These are phyloP conservation scores for Saposhnikovia divaricata DNA, from an alignment of 129 eudicot genomes.

Conservation along the genomic window DNA sequence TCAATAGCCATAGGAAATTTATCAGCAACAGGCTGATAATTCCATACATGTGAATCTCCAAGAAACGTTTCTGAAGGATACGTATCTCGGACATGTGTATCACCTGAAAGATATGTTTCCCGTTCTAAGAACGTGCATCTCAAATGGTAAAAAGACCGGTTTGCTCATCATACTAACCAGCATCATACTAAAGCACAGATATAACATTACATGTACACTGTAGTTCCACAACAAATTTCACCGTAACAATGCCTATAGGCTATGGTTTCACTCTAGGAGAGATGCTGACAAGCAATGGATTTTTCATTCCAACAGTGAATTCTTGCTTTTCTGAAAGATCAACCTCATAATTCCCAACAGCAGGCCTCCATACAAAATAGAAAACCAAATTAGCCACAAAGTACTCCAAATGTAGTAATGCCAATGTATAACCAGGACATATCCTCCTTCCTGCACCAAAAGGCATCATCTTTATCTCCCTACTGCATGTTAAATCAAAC, in stretches of 20 bases:
- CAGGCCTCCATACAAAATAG: conserved; percentile 30
- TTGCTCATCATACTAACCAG: background rate
- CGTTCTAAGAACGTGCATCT: too few relatives aligned
- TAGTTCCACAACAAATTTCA: background rate
- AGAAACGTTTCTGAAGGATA: too few relatives aligned
- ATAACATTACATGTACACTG: background rate
- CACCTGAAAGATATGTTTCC: too few relatives aligned
- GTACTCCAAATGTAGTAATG: conserved; percentile 52
- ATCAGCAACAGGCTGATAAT: too few relatives aligned
- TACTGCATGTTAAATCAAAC: conserved; percentile 49
- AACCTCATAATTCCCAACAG: background rate
- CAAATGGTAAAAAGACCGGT: too few relatives aligned
- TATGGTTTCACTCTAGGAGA: background rate
- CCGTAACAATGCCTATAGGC: background rate
- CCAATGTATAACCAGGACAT: conserved; percentile 46
- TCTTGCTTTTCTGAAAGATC: background rate
- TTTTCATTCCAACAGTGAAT: background rate
- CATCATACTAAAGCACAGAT: background rate
- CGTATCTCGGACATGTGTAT: too few relatives aligned
- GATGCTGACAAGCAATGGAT: background rate
- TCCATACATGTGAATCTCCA: too few relatives aligned
- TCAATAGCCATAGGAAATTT: too few relatives aligned
- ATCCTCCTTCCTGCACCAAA: conserved; percentile 67
- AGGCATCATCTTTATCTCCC: conserved; percentile 69
- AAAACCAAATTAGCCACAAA: conserved; percentile 57